A percentile compares a stretch with the other conserved stretches of the same genome.
Evolutionary conservation across 78 protist genomes (phyloP).

Genomic region (Anaeramoeba ignava): DNA sequence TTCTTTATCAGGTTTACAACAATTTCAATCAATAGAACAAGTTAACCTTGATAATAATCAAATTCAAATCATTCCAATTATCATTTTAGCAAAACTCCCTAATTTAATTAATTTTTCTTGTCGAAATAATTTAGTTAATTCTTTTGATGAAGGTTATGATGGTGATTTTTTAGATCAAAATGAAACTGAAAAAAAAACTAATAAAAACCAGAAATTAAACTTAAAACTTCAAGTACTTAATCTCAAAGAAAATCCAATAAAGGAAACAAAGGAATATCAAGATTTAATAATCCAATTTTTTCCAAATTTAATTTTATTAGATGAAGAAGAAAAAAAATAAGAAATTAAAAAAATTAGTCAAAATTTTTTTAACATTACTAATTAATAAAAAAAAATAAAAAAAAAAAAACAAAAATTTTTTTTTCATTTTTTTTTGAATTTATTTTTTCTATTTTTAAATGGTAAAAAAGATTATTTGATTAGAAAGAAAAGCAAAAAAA

Average conservation of each 20-base stretch:
- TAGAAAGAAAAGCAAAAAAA: neutral
- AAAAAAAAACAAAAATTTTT: neutral
- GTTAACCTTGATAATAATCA: too few species aligned
- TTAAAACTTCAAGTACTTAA: too few species aligned
- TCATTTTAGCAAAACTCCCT: slow-evolving; percentile 2
- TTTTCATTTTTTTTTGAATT: slow-evolving; percentile 6
- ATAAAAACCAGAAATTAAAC: too few species aligned
- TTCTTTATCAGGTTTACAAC: too few species aligned
- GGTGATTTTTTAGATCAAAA: neutral
- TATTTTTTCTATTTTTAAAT: neutral
- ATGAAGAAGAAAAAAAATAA: neutral
- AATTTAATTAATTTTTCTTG: neutral
- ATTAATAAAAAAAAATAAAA: too few species aligned
- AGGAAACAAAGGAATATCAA: too few species aligned
- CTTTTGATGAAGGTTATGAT: neutral
- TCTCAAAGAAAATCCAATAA: too few species aligned
- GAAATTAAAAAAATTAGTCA: neutral
- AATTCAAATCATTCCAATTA: neutral
- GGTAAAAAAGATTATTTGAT: neutral
- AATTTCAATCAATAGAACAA: too few species aligned
- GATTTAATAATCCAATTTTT: too few species aligned
- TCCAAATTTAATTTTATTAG: too few species aligned
- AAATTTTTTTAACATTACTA: too few species aligned
- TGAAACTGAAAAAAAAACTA: slow-evolving; percentile 6
- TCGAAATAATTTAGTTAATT: neutral